These are phyloP conservation scores for Cubamyces lactineus DNA, from an alignment of 768 basidiomycete species.

Conservation along the genomic window DNA sequence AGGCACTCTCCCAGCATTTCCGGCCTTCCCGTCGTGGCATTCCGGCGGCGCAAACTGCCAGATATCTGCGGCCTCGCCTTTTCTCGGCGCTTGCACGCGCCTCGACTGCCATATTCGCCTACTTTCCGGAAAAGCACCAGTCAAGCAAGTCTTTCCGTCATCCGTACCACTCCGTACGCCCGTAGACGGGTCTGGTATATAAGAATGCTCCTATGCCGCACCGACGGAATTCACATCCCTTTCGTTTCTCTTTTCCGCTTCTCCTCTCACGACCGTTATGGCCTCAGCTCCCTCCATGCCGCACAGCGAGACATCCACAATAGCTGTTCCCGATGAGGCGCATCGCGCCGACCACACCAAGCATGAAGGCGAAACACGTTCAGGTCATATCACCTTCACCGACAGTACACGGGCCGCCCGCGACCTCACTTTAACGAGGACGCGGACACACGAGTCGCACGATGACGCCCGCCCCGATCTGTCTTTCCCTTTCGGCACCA, in stretches of 20 bases:
- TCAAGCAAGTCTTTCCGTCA: slow-evolving; percentile 6
- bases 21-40: not conserved
- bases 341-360: slow-evolving; percentile 1
- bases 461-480: slow-evolving; percentile 31
- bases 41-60: slow-evolving; percentile 2
- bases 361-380: slow-evolving; percentile 6
- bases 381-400: slow-evolving; percentile 23
- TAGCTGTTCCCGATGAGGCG: slow-evolving; percentile 18
- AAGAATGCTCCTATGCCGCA: slow-evolving; percentile 9
- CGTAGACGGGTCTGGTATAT: slow-evolving; percentile 4
- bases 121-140: slow-evolving; percentile 7
- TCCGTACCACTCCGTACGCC: slow-evolving; percentile 17
- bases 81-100: slow-evolving; percentile 1
- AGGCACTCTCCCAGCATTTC: not conserved
- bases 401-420: slow-evolving; percentile 6
- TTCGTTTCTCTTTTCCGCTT: slow-evolving; percentile 3
- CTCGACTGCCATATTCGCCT: slow-evolving; percentile 5
- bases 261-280: slow-evolving; percentile 15
- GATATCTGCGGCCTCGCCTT: slow-evolving; percentile 3
- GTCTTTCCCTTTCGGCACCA: slow-evolving; percentile 37
- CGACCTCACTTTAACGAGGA: slow-evolving; percentile 19
- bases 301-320: slow-evolving; percentile 24
- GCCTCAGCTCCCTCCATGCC: slow-evolving; percentile 18
- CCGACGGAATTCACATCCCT: not conserved
- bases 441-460: slow-evolving; percentile 27